Conservation (phyloP, 805 yeast species). For the Metschnikowia santaceciliae region DNA sequence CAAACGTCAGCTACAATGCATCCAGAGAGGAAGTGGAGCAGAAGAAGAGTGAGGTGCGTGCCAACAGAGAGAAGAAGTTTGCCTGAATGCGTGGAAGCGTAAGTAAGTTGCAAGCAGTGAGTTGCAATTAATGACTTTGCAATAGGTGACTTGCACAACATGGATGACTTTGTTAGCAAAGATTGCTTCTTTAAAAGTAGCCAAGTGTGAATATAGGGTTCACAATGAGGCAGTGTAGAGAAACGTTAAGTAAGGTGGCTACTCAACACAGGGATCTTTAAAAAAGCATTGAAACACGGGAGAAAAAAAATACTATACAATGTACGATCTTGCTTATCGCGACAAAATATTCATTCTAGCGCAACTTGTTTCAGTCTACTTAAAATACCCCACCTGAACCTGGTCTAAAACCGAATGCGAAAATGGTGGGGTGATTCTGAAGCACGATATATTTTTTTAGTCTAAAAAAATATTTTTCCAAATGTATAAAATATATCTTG, state of each 20-base stretch:
- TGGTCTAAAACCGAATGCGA: no score
- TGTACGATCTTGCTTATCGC: background rate
- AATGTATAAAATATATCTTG: background rate
- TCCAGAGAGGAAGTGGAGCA: conserved; percentile 44
- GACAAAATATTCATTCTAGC: background rate
- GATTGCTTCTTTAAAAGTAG: background rate
- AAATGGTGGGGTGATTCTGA: no score
- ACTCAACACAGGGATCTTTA: background rate
- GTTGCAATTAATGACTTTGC: background rate
- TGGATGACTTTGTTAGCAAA: background rate
- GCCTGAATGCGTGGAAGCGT: background rate
- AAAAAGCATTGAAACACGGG: no score
- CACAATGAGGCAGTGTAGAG: background rate
- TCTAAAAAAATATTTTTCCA: no score
- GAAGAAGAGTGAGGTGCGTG: conserved; percentile 47
- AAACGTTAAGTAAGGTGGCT: background rate
- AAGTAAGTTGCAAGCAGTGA: background rate
- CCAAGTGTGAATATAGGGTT: background rate
- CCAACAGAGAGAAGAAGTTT: conserved; percentile 43
- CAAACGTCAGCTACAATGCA: conserved; percentile 62
- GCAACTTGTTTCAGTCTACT: background rate
- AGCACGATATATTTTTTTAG: no score
- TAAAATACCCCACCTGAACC: background rate
- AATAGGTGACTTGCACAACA: background rate
- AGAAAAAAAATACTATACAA: background rate